Conservation (phyloP, 768 basidiomycete genomes). For the Phallus indusiatus region DNA sequence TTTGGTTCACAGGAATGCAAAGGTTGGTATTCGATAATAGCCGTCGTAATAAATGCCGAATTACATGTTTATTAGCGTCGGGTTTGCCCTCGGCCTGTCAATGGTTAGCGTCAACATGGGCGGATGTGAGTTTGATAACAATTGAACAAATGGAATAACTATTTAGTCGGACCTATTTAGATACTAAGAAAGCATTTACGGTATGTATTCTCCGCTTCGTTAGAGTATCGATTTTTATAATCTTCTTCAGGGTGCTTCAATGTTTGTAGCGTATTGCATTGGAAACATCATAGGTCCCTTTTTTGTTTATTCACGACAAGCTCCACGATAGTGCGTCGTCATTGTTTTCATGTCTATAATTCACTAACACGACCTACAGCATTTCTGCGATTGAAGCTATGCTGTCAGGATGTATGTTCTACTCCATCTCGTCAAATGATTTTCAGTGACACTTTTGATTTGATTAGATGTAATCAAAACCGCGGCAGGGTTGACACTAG, state of each 20-base stretch:
- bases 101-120: conserved; percentile 18
- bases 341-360: background rate
- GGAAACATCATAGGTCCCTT: conserved; percentile 6
- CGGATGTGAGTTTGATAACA: conserved; percentile 17
- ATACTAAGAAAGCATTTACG: conserved; percentile 9
- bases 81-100: conserved; percentile 12
- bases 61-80: conserved; percentile 11
- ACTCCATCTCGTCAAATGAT: conserved; percentile 12
- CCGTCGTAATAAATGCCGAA: conserved; percentile 11
- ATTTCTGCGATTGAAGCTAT: conserved; percentile 19
- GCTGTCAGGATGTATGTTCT: conserved; percentile 15
- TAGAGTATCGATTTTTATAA: background rate
- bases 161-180: background rate
- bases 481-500: conserved; percentile 11
- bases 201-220: background rate
- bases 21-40: background rate
- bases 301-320: conserved; percentile 1
- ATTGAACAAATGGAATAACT: background rate
- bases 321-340: conserved; percentile 2
- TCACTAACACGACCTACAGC: conserved; percentile 10
- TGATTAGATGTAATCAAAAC: conserved; percentile 15
- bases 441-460: conserved; percentile 4
- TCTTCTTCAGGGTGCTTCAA: background rate
- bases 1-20: conserved; percentile 19
- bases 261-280: conserved; percentile 6